phyloP scores from a whole-genome alignment of 352 stramenopile species.

The Pythium phragmitis region DNA sequence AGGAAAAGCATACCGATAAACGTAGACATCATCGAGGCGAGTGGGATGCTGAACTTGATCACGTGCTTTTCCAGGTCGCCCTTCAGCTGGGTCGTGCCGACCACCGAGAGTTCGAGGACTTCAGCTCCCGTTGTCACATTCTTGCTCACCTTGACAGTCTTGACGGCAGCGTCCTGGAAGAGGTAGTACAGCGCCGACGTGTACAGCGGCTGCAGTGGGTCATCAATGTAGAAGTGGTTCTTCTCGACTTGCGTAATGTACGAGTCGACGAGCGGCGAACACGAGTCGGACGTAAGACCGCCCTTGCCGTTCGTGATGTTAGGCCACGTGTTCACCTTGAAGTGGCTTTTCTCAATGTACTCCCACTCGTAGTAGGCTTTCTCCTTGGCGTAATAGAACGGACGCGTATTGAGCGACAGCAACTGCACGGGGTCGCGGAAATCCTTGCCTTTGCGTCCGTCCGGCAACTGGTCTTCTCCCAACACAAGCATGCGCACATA shows the following conservation, averaged over 20 bases:
- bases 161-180: conserved; percentile 24
- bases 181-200: conserved; percentile 26
- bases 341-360: too few relatives aligned
- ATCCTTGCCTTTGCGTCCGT: too few relatives aligned
- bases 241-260: conserved; percentile 20
- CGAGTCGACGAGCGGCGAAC: conserved; percentile 21
- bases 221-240: conserved; percentile 24
- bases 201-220: conserved; percentile 20
- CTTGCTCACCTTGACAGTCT: conserved; percentile 17
- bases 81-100: conserved; percentile 23
- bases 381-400: too few relatives aligned
- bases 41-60: conserved; percentile 25
- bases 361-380: too few relatives aligned
- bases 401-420: too few relatives aligned
- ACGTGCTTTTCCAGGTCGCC: conserved; percentile 19
- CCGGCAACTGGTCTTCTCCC: too few relatives aligned
- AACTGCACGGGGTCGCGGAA: too few relatives aligned
- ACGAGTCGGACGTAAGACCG: too few relatives aligned
- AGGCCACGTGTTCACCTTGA: too few relatives aligned
- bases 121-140: conserved; percentile 14
- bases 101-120: conserved; percentile 5
- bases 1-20: conserved; percentile 40
- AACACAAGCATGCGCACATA: too few relatives aligned
- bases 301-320: too few relatives aligned
- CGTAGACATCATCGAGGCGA: conserved; percentile 40